Evolutionary conservation across 768 basidiomycete genomes (phyloP).

Genomic region (Leccinum longicurvipes): DNA sequence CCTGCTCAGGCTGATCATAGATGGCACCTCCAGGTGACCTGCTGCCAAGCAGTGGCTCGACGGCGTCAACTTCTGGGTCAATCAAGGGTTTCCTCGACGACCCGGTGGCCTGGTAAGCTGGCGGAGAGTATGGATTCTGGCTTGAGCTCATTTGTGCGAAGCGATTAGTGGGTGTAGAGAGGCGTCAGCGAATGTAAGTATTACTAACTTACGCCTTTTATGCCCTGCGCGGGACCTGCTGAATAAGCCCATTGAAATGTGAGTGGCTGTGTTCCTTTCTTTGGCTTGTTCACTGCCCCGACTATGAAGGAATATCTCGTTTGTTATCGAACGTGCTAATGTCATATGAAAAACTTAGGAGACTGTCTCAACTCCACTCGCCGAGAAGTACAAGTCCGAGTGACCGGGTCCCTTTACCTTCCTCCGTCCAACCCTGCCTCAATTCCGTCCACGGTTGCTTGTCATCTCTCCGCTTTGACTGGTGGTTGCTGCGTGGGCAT

Average conservation of each 20-base stretch:
- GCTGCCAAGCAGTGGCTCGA: constrained; percentile 59
- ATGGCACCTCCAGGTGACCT: constrained; percentile 48
- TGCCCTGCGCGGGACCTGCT: constrained; percentile 13
- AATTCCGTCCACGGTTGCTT: constrained; percentile 5
- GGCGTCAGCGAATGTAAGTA: constrained; percentile 3
- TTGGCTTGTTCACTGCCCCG: constrained; percentile 10
- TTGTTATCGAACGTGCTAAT: no score
- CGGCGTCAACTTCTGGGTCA: constrained; percentile 34
- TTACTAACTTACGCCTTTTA: constrained; percentile 16
- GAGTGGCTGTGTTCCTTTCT: constrained; percentile 24
- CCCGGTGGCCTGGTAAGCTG: constrained; percentile 48
- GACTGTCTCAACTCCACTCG: background rate
- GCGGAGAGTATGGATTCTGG: constrained; percentile 58
- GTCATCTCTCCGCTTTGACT: constrained; percentile 3
- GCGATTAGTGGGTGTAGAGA: constrained; percentile 15
- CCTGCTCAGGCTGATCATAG: constrained; percentile 69
- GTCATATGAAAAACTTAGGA: background rate
- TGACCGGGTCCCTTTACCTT: background rate
- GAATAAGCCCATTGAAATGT: constrained; percentile 22
- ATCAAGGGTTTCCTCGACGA: constrained; percentile 36
- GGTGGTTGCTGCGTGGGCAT: constrained; percentile 11
- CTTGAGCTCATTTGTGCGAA: constrained; percentile 48
- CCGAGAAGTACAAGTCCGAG: no score
- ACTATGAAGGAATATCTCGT: no score
- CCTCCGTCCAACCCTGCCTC: background rate